Evolutionary conservation across 2,329 filamentous ascomycete genomes (phyloP).

Genomic region (Talaromyces sp.): DNA sequence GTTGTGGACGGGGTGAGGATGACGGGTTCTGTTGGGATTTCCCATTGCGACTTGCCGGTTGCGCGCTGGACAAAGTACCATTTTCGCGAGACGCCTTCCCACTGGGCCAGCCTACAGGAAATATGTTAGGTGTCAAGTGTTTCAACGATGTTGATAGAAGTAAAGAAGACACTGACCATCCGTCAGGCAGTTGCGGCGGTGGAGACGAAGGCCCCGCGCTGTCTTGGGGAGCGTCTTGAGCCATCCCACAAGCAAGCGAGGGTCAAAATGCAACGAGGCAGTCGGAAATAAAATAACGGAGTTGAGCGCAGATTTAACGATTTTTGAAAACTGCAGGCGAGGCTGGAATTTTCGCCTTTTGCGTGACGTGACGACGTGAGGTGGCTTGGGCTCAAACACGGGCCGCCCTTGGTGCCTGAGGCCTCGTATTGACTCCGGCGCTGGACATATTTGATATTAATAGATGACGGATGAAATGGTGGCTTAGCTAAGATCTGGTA

Average conservation of each 20-base stretch:
- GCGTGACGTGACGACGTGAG: background rate
- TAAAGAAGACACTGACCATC: conserved; percentile 26
- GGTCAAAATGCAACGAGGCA: background rate
- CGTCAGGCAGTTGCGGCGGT: conserved; percentile 32
- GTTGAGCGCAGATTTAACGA: background rate
- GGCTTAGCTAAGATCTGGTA: no score
- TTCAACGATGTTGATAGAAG: background rate
- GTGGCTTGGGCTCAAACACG: background rate
- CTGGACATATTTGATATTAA: no score
- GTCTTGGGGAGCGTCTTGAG: conserved; percentile 27
- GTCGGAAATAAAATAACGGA: background rate
- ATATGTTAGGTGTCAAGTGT: background rate
- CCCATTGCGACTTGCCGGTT: conserved; percentile 36
- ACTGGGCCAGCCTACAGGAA: conserved; percentile 30
- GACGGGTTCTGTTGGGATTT: conserved; percentile 35
- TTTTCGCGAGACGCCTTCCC: conserved; percentile 31
- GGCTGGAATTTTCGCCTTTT: background rate
- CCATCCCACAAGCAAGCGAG: conserved; percentile 14
- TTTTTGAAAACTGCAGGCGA: background rate
- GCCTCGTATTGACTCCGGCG: background rate
- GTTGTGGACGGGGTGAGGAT: conserved; percentile 31
- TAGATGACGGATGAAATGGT: no score
- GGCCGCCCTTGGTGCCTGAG: background rate
- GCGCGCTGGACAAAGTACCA: conserved; percentile 37
- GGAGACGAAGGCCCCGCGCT: conserved; percentile 34